Percentiles rank a stretch among this genome's conserved stretches.
Evolutionary conservation across 1,139 yeast genomes (phyloP).

Genomic region (Nematodospora anomalae): DNA sequence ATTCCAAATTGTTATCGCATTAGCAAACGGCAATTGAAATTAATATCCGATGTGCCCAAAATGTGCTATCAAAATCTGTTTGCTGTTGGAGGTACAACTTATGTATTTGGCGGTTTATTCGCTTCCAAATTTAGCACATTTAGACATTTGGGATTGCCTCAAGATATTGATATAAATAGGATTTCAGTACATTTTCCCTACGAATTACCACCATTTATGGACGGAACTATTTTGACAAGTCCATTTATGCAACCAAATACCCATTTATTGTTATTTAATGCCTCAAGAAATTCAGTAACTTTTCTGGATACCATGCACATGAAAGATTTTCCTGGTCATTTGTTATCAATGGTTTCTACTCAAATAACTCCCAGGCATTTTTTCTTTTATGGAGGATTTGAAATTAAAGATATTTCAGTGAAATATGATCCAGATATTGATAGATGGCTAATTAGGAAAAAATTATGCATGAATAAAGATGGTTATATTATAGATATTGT

Average conservation of each 20-base stretch:
- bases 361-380: conserved; percentile 36
- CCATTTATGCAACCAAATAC: conserved; percentile 36
- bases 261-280: conserved; percentile 30
- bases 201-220: conserved; percentile 43
- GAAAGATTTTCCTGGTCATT: conserved; percentile 28
- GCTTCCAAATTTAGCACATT: conserved; percentile 22
- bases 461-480: conserved; percentile 32
- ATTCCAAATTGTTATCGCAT: conserved; percentile 19
- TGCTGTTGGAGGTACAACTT: conserved; percentile 33
- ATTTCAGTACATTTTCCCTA: conserved; percentile 42
- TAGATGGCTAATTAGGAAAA: conserved; percentile 40
- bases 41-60: conserved; percentile 23
- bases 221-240: conserved; percentile 32
- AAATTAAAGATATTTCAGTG: conserved; percentile 25
- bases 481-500: conserved; percentile 39
- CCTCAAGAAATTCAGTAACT: conserved; percentile 35
- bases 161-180: conserved; percentile 26
- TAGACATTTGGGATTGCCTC: conserved; percentile 37
- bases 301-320: conserved; percentile 26
- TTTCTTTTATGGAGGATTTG: conserved; percentile 46
- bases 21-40: conserved; percentile 12
- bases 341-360: conserved; percentile 30
- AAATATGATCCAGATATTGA: conserved; percentile 24
- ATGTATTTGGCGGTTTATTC: conserved; percentile 41
- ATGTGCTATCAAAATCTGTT: conserved; percentile 37